phyloP scores from a whole-genome alignment of 225 moss, liverwort and hornwort species.

The Climacium dendroides region DNA sequence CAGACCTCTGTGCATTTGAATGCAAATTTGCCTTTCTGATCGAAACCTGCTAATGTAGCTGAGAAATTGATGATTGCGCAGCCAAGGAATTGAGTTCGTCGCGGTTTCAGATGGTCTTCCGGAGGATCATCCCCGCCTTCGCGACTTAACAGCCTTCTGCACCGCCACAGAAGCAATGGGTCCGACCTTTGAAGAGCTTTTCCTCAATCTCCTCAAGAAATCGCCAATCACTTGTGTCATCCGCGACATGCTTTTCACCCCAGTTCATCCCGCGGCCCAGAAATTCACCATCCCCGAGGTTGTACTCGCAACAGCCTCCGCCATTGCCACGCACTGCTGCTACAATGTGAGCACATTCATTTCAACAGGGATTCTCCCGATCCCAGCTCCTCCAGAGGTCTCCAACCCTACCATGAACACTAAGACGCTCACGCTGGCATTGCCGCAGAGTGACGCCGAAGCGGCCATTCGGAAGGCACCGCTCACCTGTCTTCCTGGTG shows the following conservation, averaged over 20 bases:
- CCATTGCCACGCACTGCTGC: neutral
- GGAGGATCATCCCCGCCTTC: neutral
- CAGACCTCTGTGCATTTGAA: neutral
- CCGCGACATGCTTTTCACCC: neutral
- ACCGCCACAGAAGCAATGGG: neutral
- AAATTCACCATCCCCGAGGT: neutral
- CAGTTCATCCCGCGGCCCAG: neutral
- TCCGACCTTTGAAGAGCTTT: neutral
- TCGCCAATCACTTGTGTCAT: neutral
- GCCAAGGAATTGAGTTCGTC: neutral
- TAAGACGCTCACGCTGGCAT: neutral
- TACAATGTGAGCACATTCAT: neutral
- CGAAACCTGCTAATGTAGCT: neutral
- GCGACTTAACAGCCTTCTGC: neutral
- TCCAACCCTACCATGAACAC: neutral
- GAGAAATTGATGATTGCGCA: neutral
- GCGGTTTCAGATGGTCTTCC: neutral
- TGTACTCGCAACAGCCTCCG: neutral
- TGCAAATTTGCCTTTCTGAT: neutral
- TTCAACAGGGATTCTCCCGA: neutral
- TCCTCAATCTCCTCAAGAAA: neutral
- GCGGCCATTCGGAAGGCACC: neutral
- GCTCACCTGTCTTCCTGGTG: neutral
- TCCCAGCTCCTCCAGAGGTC: neutral
- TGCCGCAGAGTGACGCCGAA: neutral